These are phyloP conservation scores for Erodium trifolium DNA, from an alignment of 441 rosid genomes.

Conservation along the genomic window DNA sequence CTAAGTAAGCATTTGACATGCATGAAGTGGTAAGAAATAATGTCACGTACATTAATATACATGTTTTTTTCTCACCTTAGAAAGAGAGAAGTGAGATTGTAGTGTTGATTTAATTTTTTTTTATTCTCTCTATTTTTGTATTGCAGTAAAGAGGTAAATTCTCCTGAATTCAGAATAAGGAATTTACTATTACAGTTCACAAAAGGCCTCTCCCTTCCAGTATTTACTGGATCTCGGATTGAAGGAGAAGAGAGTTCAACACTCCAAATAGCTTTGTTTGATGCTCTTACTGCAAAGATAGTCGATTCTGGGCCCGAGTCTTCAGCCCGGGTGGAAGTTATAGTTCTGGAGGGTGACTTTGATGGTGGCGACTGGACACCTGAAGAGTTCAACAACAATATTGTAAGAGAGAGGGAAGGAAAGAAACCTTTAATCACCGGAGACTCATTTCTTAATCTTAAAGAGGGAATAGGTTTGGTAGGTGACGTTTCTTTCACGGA, in stretches of 20 bases:
- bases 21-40: constrained; percentile 50
- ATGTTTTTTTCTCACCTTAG: constrained; percentile 1
- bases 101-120: background rate
- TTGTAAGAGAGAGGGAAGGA: constrained; percentile 90
- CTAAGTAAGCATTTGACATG: constrained; percentile 59
- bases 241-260: constrained; percentile 68
- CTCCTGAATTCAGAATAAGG: constrained; percentile 38
- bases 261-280: constrained; percentile 58
- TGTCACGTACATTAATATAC: background rate
- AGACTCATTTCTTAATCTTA: constrained; percentile 52
- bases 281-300: constrained; percentile 44
- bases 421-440: constrained; percentile 86
- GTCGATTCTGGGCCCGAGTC: constrained; percentile 60
- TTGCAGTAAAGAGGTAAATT: constrained; percentile 52
- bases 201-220: constrained; percentile 64
- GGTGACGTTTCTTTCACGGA: constrained; percentile 83
- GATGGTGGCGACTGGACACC: constrained; percentile 60
- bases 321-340: constrained; percentile 68
- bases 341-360: constrained; percentile 92
- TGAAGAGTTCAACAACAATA: constrained; percentile 71
- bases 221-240: constrained; percentile 84
- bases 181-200: constrained; percentile 62
- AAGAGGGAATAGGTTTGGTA: constrained; percentile 51
- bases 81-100: background rate
- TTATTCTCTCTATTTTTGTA: constrained; percentile 14